Evolutionary conservation across 176 grass and related monocot genomes (phyloP).

Genomic region (Tillandsia fasciculata): DNA sequence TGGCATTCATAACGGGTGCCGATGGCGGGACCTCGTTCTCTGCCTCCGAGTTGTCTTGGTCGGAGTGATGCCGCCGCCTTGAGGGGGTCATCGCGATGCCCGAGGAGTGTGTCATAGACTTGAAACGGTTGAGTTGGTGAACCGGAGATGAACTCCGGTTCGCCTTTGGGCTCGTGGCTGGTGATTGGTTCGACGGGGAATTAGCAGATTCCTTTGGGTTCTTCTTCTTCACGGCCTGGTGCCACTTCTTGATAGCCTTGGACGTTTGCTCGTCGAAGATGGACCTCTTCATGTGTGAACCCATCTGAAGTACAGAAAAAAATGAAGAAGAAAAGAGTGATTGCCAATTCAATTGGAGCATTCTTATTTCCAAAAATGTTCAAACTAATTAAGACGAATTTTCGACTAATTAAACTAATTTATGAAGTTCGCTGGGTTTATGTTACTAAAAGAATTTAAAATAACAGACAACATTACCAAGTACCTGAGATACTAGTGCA

Average conservation of each 20-base stretch:
- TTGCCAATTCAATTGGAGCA: too few species aligned
- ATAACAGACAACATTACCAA: background rate
- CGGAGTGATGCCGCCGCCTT: slow-evolving; percentile 14
- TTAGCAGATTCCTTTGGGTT: slow-evolving; percentile 13
- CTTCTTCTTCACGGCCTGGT: slow-evolving; percentile 73
- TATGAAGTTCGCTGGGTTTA: background rate
- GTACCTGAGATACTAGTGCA: slow-evolving; percentile 59
- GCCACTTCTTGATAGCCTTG: slow-evolving; percentile 92
- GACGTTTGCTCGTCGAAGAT: slow-evolving; percentile 96
- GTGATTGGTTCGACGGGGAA: background rate
- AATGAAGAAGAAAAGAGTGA: background rate
- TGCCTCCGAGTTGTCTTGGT: slow-evolving; percentile 18
- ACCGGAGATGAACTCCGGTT: slow-evolving; percentile 2
- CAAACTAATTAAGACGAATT: background rate
- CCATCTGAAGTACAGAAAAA: slow-evolving; percentile 40
- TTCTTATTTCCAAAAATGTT: too few species aligned
- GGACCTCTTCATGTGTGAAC: slow-evolving; percentile 87
- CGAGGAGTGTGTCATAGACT: slow-evolving; percentile 17
- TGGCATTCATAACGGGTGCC: background rate
- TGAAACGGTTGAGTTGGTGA: background rate
- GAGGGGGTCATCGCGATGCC: slow-evolving; percentile 26
- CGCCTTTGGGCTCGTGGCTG: background rate
- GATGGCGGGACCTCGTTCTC: background rate
- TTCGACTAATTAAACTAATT: background rate
- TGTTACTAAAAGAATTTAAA: slow-evolving; percentile 3